phyloP scores from a whole-genome alignment of 2,329 filamentous ascomycete genomes.

The Clonostachys sp. region DNA sequence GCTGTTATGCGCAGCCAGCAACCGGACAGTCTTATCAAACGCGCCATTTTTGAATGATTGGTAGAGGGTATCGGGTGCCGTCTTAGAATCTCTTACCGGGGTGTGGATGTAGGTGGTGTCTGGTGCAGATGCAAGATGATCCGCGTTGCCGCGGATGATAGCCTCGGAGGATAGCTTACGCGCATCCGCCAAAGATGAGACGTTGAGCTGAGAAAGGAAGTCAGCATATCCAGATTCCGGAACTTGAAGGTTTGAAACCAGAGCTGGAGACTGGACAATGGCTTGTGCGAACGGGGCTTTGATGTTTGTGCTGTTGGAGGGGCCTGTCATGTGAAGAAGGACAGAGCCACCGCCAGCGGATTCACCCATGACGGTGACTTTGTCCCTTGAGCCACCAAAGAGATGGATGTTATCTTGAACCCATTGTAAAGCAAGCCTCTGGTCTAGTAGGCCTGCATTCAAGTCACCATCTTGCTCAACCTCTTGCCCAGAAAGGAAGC shows the following conservation, averaged over 20 bases:
- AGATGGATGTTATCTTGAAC: conserved; percentile 43
- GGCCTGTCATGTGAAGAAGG: conserved; percentile 11
- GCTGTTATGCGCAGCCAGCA: conserved; percentile 4
- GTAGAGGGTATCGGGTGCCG: not conserved
- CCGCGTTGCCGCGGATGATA: conserved; percentile 6
- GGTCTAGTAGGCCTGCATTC: conserved; percentile 51
- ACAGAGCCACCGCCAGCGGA: conserved; percentile 37
- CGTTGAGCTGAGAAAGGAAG: conserved; percentile 4
- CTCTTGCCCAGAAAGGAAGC: conserved; percentile 35
- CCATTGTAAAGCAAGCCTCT: conserved; percentile 46
- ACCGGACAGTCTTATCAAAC: conserved; percentile 4
- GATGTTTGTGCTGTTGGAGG: not conserved
- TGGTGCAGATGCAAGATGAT: conserved; percentile 3
- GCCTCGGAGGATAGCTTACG: conserved; percentile 1
- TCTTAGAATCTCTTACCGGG: conserved; percentile 2
- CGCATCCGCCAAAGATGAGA: conserved; percentile 3
- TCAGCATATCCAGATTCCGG: not conserved
- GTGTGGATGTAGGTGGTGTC: conserved; percentile 2
- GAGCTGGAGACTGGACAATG: conserved; percentile 4
- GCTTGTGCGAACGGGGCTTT: conserved; percentile 1
- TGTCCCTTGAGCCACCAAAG: conserved; percentile 47
- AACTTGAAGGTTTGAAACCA: no score
- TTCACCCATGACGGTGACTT: conserved; percentile 55
- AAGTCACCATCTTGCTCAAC: conserved; percentile 26
- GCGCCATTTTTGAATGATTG: not conserved